These are phyloP conservation scores for Bruguiera parviflora DNA, from an alignment of 345 rosid genomes.

Conservation along the genomic window DNA sequence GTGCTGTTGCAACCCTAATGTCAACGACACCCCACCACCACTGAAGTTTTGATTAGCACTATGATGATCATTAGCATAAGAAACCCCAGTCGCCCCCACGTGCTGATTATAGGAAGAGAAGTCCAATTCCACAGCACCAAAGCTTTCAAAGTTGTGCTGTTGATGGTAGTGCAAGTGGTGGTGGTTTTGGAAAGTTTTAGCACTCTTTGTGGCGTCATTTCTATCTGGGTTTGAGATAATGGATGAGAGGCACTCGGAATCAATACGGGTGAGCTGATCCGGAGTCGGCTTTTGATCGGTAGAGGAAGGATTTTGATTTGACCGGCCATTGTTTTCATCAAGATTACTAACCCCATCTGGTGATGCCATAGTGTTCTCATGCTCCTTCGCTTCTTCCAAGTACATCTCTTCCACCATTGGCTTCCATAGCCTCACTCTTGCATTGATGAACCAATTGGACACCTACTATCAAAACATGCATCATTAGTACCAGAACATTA, in stretches of 20 bases:
- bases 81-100: conserved; percentile 29
- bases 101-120: conserved; percentile 66
- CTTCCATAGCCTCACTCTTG: conserved; percentile 99
- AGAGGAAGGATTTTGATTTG: conserved; percentile 24
- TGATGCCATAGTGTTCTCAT: conserved; percentile 42
- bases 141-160: conserved; percentile 32
- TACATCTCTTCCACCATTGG: conserved; percentile 99
- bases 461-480: conserved; percentile 35
- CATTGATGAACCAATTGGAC: conserved; percentile 97
- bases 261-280: conserved; percentile 63
- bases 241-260: conserved; percentile 89
- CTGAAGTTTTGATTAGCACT: conserved; percentile 33
- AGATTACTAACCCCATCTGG: conserved; percentile 37
- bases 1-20: conserved; percentile 89
- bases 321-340: conserved; percentile 32
- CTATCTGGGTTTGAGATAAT: conserved; percentile 52
- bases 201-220: conserved; percentile 33
- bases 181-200: conserved; percentile 27
- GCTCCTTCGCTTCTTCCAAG: conserved; percentile 76
- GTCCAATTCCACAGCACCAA: conserved; percentile 57
- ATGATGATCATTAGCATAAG: conserved; percentile 30
- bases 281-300: conserved; percentile 65
- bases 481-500: neutral
- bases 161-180: conserved; percentile 32
- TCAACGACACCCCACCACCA: conserved; percentile 65